Percentiles rank a stretch among this genome's conserved stretches.
Evolutionary conservation across 1,284 basidiomycete species (phyloP).

Genomic region (Volvariella volvacea): DNA sequence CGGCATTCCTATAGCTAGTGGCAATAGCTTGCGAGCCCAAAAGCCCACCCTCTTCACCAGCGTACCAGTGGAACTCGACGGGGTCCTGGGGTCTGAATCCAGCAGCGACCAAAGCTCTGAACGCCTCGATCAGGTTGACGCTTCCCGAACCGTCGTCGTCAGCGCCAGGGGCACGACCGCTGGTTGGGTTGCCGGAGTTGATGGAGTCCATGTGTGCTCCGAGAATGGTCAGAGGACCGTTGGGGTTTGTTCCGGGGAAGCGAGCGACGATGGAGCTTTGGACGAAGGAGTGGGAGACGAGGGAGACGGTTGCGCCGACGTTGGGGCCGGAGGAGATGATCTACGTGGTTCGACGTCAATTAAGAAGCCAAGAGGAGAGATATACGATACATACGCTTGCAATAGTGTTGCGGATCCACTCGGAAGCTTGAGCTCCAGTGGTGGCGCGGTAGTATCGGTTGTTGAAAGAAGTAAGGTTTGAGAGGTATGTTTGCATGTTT

Average conservation of each 20-base stretch:
- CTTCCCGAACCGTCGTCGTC: slow-evolving; percentile 46
- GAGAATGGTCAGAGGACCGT: slow-evolving; percentile 38
- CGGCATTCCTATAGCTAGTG: slow-evolving; percentile 39
- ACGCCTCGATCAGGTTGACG: slow-evolving; percentile 50
- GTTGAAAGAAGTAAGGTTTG: slow-evolving; percentile 16
- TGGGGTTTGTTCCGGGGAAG: slow-evolving; percentile 18
- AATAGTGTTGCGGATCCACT: slow-evolving; percentile 15
- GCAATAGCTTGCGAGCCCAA: slow-evolving; percentile 55
- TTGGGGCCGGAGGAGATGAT: slow-evolving; percentile 13
- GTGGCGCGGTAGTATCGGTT: slow-evolving; percentile 16
- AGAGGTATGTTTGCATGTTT: slow-evolving; percentile 15
- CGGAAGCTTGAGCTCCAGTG: slow-evolving; percentile 15
- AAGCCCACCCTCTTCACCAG: slow-evolving; percentile 56
- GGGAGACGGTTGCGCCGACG: slow-evolving; percentile 11
- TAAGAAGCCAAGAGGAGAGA: background rate
- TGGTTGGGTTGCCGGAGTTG: slow-evolving; percentile 20
- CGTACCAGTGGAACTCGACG: slow-evolving; percentile 54
- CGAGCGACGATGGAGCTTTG: slow-evolving; percentile 52
- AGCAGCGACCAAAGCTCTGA: slow-evolving; percentile 39
- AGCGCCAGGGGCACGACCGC: slow-evolving; percentile 24
- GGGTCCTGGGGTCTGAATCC: slow-evolving; percentile 40
- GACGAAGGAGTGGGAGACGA: slow-evolving; percentile 42
- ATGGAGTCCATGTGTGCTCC: slow-evolving; percentile 55
- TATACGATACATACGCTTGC: slow-evolving; percentile 10
- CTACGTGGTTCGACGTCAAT: slow-evolving; percentile 8